Evolutionary conservation across 2,329 filamentous ascomycete genomes (phyloP), one percentile per base, ranked within the genome.

Genomic region (Gaeumannomyces sp.): DNA sequence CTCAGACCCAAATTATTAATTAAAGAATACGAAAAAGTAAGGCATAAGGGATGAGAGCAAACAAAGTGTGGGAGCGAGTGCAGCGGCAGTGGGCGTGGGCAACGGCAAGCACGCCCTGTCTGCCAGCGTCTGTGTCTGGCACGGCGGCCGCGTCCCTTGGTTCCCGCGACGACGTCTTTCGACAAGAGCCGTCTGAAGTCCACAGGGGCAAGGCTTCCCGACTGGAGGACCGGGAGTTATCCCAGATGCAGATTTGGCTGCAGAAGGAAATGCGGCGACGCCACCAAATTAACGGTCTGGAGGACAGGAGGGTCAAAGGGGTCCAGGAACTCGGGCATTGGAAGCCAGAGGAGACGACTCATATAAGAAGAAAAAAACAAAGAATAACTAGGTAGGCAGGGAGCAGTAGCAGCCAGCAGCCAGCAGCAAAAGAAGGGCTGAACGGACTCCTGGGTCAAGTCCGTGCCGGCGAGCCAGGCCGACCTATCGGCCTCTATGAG

Each of bases 181-280:
- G 3, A 53, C 22, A n/a, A 4, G 7, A 3, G 45, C n/a, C 45
- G 45, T 66, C 61, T 64, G 53, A 63, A 67, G 45, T 5, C 31
- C 59, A 29, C 50, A 64, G 58, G 45, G 45, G 45, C 45, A 53
- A 7, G 22, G 45, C 45, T 53, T 45, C 31, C 45, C 22, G 45
- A 53, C 45, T 53, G 45, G n/a, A 45, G 45, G 22, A 25, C 45
- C 22, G 45, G 7, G 45, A 53, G 22, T 27, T 64, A 64, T 19
- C 11, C 59, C 11, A 53, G 45, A n/a, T 53, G 45, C 38, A 45
- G 38, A 45, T 58, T 60, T 31, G 59, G 59, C 29, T 31, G 59
- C 31, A 25, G 58, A 50, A 56, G 27, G 25, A 29, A 29, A 29
- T 22, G 31, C 31, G 38, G 19, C 28, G 58, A 56, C 31, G 61